Evolutionary conservation across 2,329 filamentous ascomycete species (phyloP), one percentile per base, ranked within the genome.

Genomic region (Aspergillus hiratsukae): DNA sequence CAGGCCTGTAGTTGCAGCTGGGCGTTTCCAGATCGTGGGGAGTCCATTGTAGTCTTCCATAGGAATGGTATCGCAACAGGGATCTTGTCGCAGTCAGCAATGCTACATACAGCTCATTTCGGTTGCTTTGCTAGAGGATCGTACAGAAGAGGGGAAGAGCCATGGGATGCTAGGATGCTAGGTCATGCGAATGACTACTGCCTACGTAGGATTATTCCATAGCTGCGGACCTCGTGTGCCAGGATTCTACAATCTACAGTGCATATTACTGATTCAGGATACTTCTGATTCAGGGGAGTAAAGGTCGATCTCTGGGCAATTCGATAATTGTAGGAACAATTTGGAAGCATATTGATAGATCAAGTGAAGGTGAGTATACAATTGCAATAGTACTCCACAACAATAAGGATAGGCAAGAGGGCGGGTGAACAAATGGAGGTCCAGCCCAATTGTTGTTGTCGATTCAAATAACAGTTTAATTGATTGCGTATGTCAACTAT

Each of bases 21-120:
- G 56, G 53, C 56, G 56, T 59, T 63, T 59, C 61, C 57, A 64
- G 61, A 66, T 69, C 65, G 65, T 67, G 66, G 65, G 62, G 52
- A 55, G 59, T 6, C n/a, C n/a, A 45, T 45, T 45, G 41, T 45
- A 23, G 41, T 45, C 51, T 55, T 52, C 55, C 59, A 60, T 49
- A 57, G 55, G 61, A 61, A 59, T 50, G 56, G 55, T 57, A 55
- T 62, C 60, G 58, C 59, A 60, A 31, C 56, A 54, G 59, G 59
- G 60, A 59, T 57, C 41, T 31, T 35, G 23, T 48, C 25, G 31
- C 31, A 1, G 31, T 17, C 31, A 17, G 31, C 48, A 52, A 51
- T 46, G 53, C 37, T 11, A 49, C 28, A 23, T 25, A 49, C 19
- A 5, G 29, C 25, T 40, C 49, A 23, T 41, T 41, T 50, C 31